Percentiles rank a stretch among this genome's conserved stretches.
These are phyloP conservation scores for Auriculariales sp. DNA, from an alignment of 768 basidiomycete species.

Conservation along the genomic window DNA sequence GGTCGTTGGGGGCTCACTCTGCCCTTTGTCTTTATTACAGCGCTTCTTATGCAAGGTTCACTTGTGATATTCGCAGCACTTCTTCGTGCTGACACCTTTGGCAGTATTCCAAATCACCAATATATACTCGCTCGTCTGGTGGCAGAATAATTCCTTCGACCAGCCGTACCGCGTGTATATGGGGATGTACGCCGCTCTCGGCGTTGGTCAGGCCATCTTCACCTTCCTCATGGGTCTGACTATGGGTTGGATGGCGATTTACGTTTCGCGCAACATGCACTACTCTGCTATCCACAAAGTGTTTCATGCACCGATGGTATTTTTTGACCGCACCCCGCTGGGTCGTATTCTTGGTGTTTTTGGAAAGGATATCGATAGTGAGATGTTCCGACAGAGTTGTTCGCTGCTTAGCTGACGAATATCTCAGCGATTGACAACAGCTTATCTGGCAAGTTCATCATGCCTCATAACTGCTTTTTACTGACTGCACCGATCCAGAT, in stretches of 20 bases:
- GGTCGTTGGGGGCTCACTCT: constrained; percentile 35
- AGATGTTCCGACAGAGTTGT: constrained; percentile 29
- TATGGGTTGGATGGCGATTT: constrained; percentile 1
- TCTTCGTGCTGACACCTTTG: neutral
- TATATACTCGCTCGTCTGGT: constrained; percentile 57
- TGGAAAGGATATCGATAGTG: constrained; percentile 53
- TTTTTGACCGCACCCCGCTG: constrained; percentile 58
- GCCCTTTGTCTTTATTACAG: constrained; percentile 34
- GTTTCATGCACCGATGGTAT: constrained; percentile 60
- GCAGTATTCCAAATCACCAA: constrained; percentile 33
- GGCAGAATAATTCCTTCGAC: constrained; percentile 41
- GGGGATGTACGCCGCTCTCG: constrained; percentile 45
- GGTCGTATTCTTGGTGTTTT: constrained; percentile 49
- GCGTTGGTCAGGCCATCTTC: constrained; percentile 40
- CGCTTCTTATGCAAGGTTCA: constrained; percentile 40
- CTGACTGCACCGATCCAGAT: constrained; percentile 18
- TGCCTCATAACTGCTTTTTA: no score
- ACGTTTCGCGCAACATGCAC: constrained; percentile 31
- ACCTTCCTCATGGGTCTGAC: constrained; percentile 34
- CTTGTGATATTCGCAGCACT: neutral
- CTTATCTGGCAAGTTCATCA: neutral
- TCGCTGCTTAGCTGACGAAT: constrained; percentile 8
- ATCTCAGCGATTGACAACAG: neutral
- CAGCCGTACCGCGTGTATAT: constrained; percentile 47
- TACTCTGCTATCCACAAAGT: constrained; percentile 37